Conservation (phyloP, 2,329 filamentous ascomycete species). For the Botrytis cinerea region DNA sequence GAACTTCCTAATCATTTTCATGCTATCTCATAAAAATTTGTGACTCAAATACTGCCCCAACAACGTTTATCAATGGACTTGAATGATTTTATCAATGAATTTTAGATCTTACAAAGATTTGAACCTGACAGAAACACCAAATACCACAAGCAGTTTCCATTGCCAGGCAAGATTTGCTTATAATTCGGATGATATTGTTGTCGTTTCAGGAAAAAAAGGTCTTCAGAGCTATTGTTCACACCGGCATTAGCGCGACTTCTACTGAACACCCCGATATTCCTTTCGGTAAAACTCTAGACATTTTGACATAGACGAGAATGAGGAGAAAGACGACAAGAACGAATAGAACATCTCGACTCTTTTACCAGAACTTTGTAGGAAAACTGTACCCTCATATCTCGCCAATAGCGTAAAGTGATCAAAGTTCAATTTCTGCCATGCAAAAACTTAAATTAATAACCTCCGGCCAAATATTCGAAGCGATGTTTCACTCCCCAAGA, state of each 20-base stretch:
- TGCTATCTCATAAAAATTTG: neutral
- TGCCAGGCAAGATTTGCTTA: neutral
- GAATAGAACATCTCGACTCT: neutral
- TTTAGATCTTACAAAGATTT: neutral
- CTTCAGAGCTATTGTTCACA: neutral
- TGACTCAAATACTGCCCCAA: no score
- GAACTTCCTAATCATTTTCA: neutral
- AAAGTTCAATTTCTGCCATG: neutral
- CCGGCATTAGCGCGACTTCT: neutral
- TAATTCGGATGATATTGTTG: neutral
- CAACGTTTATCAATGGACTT: no score
- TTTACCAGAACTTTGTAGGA: neutral
- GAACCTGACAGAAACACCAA: neutral
- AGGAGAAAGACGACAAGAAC: no score
- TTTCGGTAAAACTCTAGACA: neutral
- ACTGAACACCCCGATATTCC: fast-evolving
- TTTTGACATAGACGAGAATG: neutral
- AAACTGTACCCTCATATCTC: neutral
- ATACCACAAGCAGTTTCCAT: neutral
- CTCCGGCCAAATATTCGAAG: no score
- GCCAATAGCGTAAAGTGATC: fast-evolving
- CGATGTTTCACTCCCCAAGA: neutral
- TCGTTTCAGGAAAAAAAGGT: neutral
- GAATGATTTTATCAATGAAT: neutral
- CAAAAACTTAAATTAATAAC: neutral